These are phyloP conservation scores for Zygoascus tannicola DNA, from an alignment of 805 yeast genomes.

Conservation along the genomic window DNA sequence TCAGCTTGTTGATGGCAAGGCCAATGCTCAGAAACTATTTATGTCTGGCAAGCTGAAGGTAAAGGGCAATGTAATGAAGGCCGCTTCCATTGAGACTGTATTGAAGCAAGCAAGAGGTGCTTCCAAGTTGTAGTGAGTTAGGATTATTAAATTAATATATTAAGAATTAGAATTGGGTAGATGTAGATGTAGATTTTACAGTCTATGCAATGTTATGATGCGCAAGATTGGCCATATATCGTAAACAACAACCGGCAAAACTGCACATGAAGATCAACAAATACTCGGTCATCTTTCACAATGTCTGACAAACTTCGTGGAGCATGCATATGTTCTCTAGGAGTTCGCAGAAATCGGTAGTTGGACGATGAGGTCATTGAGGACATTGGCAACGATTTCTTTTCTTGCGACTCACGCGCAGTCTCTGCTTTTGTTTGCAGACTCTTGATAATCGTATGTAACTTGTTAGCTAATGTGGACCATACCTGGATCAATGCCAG, in stretches of 20 bases:
- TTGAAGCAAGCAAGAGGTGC: conserved; percentile 45
- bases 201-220: too few relatives aligned
- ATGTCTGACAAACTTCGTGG: conserved; percentile 13
- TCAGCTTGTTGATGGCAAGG: conserved; percentile 65
- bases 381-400: background rate
- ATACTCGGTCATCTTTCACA: conserved; percentile 14
- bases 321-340: conserved; percentile 11
- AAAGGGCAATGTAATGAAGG: conserved; percentile 87
- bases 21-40: conserved; percentile 76
- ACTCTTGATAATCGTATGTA: conserved; percentile 14
- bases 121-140: conserved; percentile 7
- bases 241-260: conserved; percentile 2
- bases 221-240: background rate
- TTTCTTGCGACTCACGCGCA: conserved; percentile 2
- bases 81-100: conserved; percentile 62
- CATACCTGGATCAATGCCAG: conserved; percentile 14
- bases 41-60: conserved; percentile 79
- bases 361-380: background rate
- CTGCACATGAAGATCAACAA: conserved; percentile 14
- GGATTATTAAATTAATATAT: too few relatives aligned
- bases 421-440: conserved; percentile 13
- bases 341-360: conserved; percentile 10
- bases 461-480: conserved; percentile 15
- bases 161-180: too few relatives aligned
- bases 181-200: background rate